A percentile compares a stretch with the other conserved stretches of the same genome.
Evolutionary conservation across 1,284 basidiomycete genomes (phyloP).

Genomic region (Ceratobasidium sp.): DNA sequence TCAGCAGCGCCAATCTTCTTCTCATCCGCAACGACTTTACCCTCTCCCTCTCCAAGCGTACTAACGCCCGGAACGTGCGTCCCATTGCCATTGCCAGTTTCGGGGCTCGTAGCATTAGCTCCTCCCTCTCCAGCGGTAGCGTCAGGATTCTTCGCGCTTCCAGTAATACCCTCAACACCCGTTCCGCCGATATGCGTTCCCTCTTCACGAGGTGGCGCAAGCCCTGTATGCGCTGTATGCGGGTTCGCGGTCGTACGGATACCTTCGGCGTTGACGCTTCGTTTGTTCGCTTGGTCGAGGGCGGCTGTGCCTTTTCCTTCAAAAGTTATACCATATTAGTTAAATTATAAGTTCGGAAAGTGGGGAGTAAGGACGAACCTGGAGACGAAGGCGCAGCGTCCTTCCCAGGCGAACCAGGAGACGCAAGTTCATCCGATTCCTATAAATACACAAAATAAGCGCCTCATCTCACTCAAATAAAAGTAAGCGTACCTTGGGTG

Average conservation of each 20-base stretch:
- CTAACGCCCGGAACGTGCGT: slow-evolving; percentile 17
- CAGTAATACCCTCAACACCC: background rate
- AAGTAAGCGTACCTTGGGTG: slow-evolving; percentile 1
- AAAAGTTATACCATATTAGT: no score
- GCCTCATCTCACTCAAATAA: background rate
- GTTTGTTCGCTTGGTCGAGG: background rate
- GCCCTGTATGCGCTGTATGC: slow-evolving; percentile 26
- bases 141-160: background rate
- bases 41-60: slow-evolving; percentile 18
- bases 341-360: background rate
- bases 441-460: background rate
- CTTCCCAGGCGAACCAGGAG: background rate
- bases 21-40: slow-evolving; percentile 17
- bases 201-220: slow-evolving; percentile 14
- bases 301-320: background rate
- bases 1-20: slow-evolving; percentile 2
- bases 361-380: background rate
- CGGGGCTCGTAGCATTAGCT: no score
- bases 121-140: background rate
- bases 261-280: slow-evolving; percentile 25
- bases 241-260: slow-evolving; percentile 39
- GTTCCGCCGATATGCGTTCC: slow-evolving; percentile 18
- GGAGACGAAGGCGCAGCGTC: background rate
- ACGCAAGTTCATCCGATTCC: background rate
- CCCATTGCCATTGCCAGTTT: no score